phyloP scores from a whole-genome alignment of 2,329 filamentous ascomycete species.

The Pleoardoris graminearum region DNA sequence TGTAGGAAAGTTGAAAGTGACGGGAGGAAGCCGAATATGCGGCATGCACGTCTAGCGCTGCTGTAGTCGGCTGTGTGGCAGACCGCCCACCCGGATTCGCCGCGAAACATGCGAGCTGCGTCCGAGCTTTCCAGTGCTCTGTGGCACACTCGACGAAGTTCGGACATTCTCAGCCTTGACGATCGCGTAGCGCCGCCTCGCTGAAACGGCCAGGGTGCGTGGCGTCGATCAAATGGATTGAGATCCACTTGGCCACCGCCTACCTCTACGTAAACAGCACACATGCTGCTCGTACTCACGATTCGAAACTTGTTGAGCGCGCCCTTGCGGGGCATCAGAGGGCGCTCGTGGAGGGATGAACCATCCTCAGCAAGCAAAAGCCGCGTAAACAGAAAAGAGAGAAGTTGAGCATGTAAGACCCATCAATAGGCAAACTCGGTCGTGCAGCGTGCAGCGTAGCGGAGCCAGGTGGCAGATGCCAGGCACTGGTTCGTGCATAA shows the following conservation, averaged over 20 bases:
- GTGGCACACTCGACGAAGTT: too few species aligned
- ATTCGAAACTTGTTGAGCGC: too few species aligned
- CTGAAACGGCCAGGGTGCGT: slow-evolving; percentile 4
- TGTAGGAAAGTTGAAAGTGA: neutral
- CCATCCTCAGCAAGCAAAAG: neutral
- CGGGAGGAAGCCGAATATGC: neutral
- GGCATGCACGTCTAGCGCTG: neutral
- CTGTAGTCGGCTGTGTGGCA: neutral
- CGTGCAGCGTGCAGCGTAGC: neutral
- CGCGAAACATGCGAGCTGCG: too few species aligned
- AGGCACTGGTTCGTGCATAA: slow-evolving; percentile 2
- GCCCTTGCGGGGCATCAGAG: too few species aligned
- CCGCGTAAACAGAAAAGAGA: neutral
- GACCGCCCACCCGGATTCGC: too few species aligned
- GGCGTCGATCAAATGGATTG: neutral
- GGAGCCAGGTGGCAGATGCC: neutral
- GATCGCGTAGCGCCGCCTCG: slow-evolving; percentile 2
- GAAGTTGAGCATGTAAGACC: neutral
- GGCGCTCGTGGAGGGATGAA: neutral
- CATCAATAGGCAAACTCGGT: neutral
- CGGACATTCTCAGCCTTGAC: neutral
- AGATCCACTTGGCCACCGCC: neutral
- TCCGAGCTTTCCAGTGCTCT: too few species aligned
- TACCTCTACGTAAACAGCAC: neutral
- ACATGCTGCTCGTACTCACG: neutral